Evolutionary conservation across 495 filamentous ascomycete genomes (phyloP).

Genomic region (Lophiotrema nucula): DNA sequence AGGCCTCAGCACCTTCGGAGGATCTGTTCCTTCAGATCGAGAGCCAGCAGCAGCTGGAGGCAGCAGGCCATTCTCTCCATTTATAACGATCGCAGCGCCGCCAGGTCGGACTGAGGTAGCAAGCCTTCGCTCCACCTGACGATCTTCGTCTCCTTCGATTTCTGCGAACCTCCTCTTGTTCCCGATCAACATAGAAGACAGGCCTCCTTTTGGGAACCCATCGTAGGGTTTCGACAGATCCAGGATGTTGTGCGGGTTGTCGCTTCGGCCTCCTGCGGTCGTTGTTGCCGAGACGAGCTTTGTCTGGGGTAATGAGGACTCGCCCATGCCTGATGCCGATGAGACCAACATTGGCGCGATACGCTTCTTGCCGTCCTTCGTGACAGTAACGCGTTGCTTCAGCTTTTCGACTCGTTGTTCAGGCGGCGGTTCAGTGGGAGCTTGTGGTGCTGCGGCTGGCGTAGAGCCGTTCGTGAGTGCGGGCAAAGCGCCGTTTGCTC

Average conservation of each 20-base stretch:
- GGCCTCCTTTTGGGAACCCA: slow-evolving; percentile 84
- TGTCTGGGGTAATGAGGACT: slow-evolving; percentile 83
- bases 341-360: slow-evolving; percentile 91
- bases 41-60: slow-evolving; percentile 29
- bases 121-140: slow-evolving; percentile 62
- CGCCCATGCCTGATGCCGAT: slow-evolving; percentile 70
- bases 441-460: slow-evolving; percentile 10
- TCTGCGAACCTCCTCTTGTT: slow-evolving; percentile 84
- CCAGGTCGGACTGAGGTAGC: slow-evolving; percentile 58
- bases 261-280: slow-evolving; percentile 55
- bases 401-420: slow-evolving; percentile 70
- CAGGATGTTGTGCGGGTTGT: slow-evolving; percentile 78
- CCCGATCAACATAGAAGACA: slow-evolving; percentile 79
- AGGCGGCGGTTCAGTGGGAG: slow-evolving; percentile 49
- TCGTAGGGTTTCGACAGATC: slow-evolving; percentile 95
- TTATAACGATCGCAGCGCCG: slow-evolving; percentile 69
- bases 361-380: slow-evolving; percentile 95
- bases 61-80: slow-evolving; percentile 73
- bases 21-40: slow-evolving; percentile 16
- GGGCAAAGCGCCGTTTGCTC: slow-evolving; percentile 42
- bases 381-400: slow-evolving; percentile 88
- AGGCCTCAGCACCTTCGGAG: slow-evolving; percentile 80
- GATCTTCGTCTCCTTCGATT: slow-evolving; percentile 67
- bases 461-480: slow-evolving; percentile 40
- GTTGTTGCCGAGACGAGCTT: slow-evolving; percentile 72